Conservation (phyloP, 768 basidiomycete genomes). For the Phylloporus sp. region DNA sequence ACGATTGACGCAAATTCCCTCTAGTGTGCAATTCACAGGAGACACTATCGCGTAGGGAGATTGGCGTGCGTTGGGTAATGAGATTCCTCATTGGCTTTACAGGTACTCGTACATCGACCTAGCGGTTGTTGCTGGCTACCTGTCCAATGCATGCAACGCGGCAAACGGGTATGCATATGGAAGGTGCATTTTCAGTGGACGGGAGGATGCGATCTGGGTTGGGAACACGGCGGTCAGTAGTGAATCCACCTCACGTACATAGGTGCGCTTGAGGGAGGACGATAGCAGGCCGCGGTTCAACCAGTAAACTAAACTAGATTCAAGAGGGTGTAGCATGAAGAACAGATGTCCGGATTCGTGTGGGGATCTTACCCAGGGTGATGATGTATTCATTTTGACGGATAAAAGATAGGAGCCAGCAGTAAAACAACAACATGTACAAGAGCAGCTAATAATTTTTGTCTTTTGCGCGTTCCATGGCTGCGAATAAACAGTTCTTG, state of each 20-base stretch:
- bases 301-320: too few relatives aligned
- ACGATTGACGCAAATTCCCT: too few relatives aligned
- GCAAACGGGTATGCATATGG: too few relatives aligned
- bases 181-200: too few relatives aligned
- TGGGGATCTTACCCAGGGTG: neutral
- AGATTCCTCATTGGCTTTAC: neutral
- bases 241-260: neutral
- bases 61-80: too few relatives aligned
- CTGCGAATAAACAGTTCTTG: constrained; percentile 10
- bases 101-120: neutral
- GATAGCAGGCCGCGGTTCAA: too few relatives aligned
- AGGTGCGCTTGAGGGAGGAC: too few relatives aligned
- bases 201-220: neutral
- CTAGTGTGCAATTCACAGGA: too few relatives aligned
- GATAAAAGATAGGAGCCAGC: neutral
- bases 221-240: neutral
- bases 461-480: constrained; percentile 33
- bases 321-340: too few relatives aligned
- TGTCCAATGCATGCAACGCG: too few relatives aligned
- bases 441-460: constrained; percentile 15
- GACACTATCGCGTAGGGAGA: too few relatives aligned
- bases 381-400: neutral
- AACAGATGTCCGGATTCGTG: neutral
- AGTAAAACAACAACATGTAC: neutral
- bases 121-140: too few relatives aligned